Percentiles rank a stretch among this genome's conserved stretches.
Evolutionary conservation across 1,284 basidiomycete species (phyloP).

Genomic region (Testicularia cyperi): DNA sequence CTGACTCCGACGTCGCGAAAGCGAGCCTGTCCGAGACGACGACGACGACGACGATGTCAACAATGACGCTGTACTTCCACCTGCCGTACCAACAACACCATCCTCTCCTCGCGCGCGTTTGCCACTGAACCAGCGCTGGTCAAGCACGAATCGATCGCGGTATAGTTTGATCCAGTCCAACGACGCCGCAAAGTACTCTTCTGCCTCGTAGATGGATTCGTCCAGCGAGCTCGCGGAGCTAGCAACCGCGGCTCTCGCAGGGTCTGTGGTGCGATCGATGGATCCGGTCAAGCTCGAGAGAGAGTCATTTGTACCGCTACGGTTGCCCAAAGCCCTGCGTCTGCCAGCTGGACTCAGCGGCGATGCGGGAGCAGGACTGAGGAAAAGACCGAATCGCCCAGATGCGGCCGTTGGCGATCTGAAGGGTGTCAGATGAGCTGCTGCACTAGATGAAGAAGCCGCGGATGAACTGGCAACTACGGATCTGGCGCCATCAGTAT

Average conservation of each 20-base stretch:
- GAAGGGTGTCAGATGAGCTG: constrained; percentile 15
- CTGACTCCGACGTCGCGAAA: background rate
- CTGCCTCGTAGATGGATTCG: constrained; percentile 10
- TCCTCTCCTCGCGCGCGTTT: too few species aligned
- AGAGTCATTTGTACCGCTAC: too few species aligned
- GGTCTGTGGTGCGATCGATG: too few species aligned
- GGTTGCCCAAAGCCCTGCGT: too few species aligned
- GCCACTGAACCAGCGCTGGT: constrained; percentile 18
- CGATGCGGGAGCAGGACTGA: constrained; percentile 13
- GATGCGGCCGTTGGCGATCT: constrained; percentile 24
- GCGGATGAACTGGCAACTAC: too few species aligned
- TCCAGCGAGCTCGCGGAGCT: constrained; percentile 1
- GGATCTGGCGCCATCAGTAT: too few species aligned
- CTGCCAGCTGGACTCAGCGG: constrained; percentile 23
- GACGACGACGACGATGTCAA: background rate
- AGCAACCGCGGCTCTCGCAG: too few species aligned
- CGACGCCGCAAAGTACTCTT: constrained; percentile 25
- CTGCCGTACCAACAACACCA: too few species aligned
- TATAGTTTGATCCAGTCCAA: constrained; percentile 31
- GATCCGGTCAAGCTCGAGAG: too few species aligned
- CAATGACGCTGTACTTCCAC: too few species aligned
- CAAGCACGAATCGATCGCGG: constrained; percentile 17
- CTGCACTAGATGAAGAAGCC: too few species aligned
- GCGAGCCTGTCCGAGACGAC: background rate
- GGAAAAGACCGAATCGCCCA: constrained; percentile 25